Conservation (phyloP, 495 filamentous ascomycete genomes). For the Aspergillus haitiensis region DNA sequence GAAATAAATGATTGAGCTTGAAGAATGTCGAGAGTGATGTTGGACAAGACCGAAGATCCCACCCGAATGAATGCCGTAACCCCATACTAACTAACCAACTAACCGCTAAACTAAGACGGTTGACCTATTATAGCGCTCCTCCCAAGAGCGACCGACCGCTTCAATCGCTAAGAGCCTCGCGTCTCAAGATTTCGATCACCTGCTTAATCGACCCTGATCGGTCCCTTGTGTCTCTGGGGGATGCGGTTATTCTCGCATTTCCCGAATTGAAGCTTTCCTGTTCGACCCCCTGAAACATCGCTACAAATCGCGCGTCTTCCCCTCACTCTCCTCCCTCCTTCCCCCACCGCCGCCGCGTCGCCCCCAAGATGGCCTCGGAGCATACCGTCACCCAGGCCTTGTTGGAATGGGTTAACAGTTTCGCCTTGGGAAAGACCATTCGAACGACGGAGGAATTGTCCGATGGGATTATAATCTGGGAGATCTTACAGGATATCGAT, state of each 20-base stretch:
- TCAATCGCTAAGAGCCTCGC: constrained; percentile 8
- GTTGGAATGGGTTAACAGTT: constrained; percentile 60
- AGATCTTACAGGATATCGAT: constrained; percentile 66
- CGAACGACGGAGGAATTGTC: constrained; percentile 61
- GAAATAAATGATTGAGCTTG: not conserved
- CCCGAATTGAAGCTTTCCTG: not conserved
- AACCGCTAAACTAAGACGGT: too few relatives aligned
- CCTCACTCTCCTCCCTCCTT: constrained; percentile 8
- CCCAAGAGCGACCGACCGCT: not conserved
- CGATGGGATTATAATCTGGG: constrained; percentile 73
- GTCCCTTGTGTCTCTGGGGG: constrained; percentile 1
- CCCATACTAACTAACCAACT: too few relatives aligned
- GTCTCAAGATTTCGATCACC: constrained; percentile 5
- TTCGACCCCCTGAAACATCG: constrained; percentile 8
- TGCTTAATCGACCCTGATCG: constrained; percentile 2
- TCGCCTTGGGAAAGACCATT: constrained; percentile 48
- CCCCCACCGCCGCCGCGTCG: constrained; percentile 13
- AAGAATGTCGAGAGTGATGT: not conserved
- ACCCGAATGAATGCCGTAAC: too few relatives aligned
- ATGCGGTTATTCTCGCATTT: not conserved
- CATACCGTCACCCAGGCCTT: constrained; percentile 51
- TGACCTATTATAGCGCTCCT: too few relatives aligned
- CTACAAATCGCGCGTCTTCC: constrained; percentile 6
- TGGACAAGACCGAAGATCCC: constrained; percentile 4
- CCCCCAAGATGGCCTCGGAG: constrained; percentile 45